Evolutionary conservation across 352 stramenopile species (phyloP).

Genomic region (Pythium scleroteichum): DNA sequence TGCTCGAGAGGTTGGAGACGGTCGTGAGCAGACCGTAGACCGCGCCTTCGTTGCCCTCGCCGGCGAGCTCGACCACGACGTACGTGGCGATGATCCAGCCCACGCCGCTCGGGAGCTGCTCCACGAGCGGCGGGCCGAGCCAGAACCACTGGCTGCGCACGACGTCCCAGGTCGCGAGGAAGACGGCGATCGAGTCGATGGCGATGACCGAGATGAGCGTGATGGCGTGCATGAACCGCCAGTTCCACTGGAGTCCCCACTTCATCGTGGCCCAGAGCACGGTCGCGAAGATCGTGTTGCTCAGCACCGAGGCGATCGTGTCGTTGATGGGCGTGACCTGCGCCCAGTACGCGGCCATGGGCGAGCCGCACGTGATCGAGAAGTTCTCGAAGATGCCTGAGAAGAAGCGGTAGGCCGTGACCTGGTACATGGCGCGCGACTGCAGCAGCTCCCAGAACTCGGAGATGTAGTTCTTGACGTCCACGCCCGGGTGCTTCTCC

Average conservation of each 20-base stretch:
- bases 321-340: conserved; percentile 43
- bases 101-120: conserved; percentile 29
- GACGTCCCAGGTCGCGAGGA: conserved; percentile 16
- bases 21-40: conserved; percentile 29
- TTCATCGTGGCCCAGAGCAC: conserved; percentile 41
- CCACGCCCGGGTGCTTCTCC: conserved; percentile 29
- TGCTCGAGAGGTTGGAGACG: conserved; percentile 30
- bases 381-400: conserved; percentile 30
- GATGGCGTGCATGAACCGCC: conserved; percentile 19
- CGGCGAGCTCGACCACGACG: conserved; percentile 11
- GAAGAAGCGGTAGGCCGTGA: conserved; percentile 28
- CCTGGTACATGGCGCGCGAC: conserved; percentile 4
- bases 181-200: too few relatives aligned
- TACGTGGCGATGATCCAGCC: conserved; percentile 5
- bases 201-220: too few relatives aligned
- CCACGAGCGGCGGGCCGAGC: conserved; percentile 12
- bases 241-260: conserved; percentile 46
- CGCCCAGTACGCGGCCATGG: conserved; percentile 31
- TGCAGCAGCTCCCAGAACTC: too few relatives aligned
- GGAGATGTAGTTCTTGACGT: too few relatives aligned
- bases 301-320: conserved; percentile 19
- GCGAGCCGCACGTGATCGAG: conserved; percentile 7
- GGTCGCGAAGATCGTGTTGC: conserved; percentile 34
- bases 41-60: not conserved
- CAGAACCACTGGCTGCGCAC: conserved; percentile 32